Conservation (phyloP, 208 protist species). For the Tritrichomonas musculus region DNA sequence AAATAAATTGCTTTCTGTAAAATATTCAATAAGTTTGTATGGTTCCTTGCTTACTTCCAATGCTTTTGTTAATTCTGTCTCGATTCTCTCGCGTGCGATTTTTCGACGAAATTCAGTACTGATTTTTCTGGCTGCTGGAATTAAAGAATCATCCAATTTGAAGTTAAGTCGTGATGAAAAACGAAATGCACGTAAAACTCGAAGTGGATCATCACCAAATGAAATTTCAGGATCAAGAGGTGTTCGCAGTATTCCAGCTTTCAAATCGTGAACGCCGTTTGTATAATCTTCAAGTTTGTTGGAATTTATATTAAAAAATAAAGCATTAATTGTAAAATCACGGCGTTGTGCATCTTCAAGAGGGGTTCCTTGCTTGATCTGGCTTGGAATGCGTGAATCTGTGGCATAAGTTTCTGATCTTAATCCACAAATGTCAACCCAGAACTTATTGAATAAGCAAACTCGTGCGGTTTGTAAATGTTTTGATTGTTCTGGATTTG, state of each 20-base stretch:
- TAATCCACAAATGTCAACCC: conserved; percentile 14
- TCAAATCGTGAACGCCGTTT: background rate
- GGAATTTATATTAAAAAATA: conserved; percentile 95
- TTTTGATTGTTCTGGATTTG: conserved; percentile 27
- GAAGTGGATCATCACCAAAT: conserved; percentile 56
- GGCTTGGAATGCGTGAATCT: background rate
- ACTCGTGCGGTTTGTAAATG: conserved; percentile 2
- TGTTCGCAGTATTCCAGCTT: conserved; percentile 36
- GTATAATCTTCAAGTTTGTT: conserved; percentile 38
- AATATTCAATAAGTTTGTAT: background rate
- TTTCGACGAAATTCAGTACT: background rate
- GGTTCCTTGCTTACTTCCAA: background rate
- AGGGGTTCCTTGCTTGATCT: conserved; percentile 56
- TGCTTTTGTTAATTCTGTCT: background rate
- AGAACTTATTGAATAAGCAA: background rate
- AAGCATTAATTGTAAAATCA: conserved; percentile 94
- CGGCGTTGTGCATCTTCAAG: conserved; percentile 79
- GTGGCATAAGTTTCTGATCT: background rate
- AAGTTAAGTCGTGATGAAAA: conserved; percentile 49
- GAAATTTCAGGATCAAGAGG: conserved; percentile 48
- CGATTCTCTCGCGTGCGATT: background rate
- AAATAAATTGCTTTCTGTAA: background rate
- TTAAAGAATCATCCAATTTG: background rate
- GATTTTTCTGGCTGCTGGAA: background rate
- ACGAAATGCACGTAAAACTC: conserved; percentile 50